Conservation (phyloP, 495 filamentous ascomycete species). For the Chaetomidium leptoderma region DNA sequence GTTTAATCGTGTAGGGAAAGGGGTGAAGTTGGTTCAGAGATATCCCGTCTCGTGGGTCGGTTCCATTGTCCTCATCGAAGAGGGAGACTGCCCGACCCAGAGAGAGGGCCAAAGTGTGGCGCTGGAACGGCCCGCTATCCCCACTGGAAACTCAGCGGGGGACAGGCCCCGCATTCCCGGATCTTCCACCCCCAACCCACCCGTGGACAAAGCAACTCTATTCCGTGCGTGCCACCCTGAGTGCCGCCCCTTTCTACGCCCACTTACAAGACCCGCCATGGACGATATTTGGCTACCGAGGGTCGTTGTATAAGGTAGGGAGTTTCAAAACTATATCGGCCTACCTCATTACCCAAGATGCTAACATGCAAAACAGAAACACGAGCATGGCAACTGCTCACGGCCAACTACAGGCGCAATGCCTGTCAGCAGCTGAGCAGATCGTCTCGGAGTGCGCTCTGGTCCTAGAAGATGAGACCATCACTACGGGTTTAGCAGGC, state of each 20-base stretch:
- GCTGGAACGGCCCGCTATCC: slow-evolving; percentile 7
- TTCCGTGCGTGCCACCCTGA: no score
- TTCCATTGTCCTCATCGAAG: background rate
- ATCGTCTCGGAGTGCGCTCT: slow-evolving; percentile 32
- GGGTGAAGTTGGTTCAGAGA: no score
- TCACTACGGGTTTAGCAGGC: slow-evolving; percentile 22
- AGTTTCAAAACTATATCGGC: background rate
- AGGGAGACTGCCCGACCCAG: no score
- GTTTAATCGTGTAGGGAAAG: no score
- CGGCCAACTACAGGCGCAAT: slow-evolving; percentile 9
- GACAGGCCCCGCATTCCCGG: background rate
- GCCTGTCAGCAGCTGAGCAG: slow-evolving; percentile 19
- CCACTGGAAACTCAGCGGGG: background rate
- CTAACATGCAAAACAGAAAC: no score
- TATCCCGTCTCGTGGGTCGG: no score
- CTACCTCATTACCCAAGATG: no score
- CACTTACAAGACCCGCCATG: no score
- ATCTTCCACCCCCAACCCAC: background rate
- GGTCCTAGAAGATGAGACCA: slow-evolving; percentile 6
- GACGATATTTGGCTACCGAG: background rate
- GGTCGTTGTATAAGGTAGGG: background rate
- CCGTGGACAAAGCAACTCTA: no score
- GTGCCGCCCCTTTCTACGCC: background rate
- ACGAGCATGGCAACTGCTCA: background rate
- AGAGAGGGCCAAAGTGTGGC: slow-evolving; percentile 3